phyloP scores from a whole-genome alignment of 2,329 filamentous ascomycete genomes.

The Cercospora sojina region DNA sequence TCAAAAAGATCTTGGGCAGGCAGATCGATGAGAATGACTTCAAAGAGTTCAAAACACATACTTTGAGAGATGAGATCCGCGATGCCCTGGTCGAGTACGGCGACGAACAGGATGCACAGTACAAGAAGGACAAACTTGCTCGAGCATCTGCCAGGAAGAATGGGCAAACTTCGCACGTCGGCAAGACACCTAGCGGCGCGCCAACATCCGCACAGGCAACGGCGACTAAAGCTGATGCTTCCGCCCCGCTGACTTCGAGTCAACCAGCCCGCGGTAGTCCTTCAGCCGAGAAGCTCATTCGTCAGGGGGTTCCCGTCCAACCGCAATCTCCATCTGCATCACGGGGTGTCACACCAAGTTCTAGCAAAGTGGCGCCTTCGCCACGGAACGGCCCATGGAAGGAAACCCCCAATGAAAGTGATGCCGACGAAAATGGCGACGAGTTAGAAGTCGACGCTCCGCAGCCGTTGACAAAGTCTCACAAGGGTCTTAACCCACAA shows the following conservation, averaged over 20 bases:
- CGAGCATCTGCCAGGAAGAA: constrained; percentile 5
- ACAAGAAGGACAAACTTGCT: constrained; percentile 37
- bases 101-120: constrained; percentile 52
- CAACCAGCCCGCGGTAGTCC: neutral
- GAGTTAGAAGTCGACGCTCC: constrained; percentile 3
- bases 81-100: constrained; percentile 64
- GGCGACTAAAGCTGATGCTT: neutral
- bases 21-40: constrained; percentile 61
- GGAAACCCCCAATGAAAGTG: neutral
- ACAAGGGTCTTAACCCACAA: neutral
- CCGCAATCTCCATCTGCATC: neutral
- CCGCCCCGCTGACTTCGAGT: neutral
- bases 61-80: constrained; percentile 66
- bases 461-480: neutral
- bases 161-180: neutral
- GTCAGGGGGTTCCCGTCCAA: neutral
- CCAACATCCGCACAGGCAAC: neutral
- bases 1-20: constrained; percentile 63
- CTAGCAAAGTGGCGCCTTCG: neutral
- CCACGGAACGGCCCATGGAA: neutral
- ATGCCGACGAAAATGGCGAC: neutral
- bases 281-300: neutral
- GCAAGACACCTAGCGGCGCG: neutral
- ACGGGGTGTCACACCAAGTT: neutral
- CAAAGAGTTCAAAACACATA: constrained; percentile 53